A percentile compares a stretch with the other conserved stretches of the same genome.
These are phyloP conservation scores for Lentinula guzmanii DNA, from an alignment of 768 basidiomycete genomes.

Conservation along the genomic window DNA sequence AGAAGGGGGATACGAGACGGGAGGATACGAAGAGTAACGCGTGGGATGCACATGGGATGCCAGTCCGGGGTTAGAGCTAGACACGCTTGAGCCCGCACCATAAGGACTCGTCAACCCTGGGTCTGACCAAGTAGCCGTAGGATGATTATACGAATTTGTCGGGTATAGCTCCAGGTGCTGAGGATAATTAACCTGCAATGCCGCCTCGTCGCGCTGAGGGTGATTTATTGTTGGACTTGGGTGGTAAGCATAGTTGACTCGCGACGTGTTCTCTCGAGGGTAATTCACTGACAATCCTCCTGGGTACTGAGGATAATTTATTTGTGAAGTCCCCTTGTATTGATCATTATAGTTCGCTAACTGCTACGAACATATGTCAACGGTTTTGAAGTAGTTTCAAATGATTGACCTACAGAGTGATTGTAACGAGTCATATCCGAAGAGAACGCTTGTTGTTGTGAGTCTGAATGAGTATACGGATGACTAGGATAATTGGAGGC, in stretches of 20 bases:
- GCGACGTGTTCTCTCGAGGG: neutral
- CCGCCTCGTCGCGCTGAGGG: neutral
- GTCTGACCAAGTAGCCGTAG: neutral
- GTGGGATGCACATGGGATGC: neutral
- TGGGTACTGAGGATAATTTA: neutral
- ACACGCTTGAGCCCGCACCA: neutral
- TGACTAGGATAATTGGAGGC: neutral
- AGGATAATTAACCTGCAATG: neutral
- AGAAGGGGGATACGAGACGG: neutral
- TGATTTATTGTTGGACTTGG: neutral
- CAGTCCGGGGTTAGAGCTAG: neutral
- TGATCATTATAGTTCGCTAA: neutral
- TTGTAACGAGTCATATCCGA: conserved; percentile 1
- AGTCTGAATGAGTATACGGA: neutral
- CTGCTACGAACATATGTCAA: neutral
- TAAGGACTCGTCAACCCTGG: neutral
- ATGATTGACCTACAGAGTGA: neutral
- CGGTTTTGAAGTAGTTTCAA: neutral
- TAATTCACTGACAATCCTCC: neutral
- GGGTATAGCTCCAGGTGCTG: neutral
- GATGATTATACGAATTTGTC: neutral
- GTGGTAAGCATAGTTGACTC: neutral
- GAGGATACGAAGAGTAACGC: neutral
- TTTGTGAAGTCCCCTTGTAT: neutral
- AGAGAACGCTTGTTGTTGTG: neutral